Evolutionary conservation across 208 protist genomes (phyloP), one percentile per base, ranked within the genome.

Genomic region (Acanthamoeba quina): DNA sequence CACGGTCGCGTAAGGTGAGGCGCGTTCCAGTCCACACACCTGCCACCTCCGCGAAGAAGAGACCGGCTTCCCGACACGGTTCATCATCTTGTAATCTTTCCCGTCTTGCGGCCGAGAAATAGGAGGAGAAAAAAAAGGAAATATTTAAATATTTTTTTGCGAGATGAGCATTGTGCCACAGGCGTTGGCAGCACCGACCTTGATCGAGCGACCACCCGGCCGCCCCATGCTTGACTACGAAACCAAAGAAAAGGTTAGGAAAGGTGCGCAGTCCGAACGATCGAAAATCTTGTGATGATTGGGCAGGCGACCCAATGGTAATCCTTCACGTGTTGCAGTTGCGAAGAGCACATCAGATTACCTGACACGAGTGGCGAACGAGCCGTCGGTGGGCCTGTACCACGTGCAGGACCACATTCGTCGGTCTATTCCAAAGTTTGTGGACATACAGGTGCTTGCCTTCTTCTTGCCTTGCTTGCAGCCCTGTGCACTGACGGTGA

Each of bases 351-450:
- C 41, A 0, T 91, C 85, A 19, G 85, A 91, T 21, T 91, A 54
- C 44, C n/a, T 91, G 85, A 54, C 44, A 2, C 60, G 60, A 2
- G 85, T 91, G 21, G 85, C 85, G 37, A 91, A 91, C 58, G 85
- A 91, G 26, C 85, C 85, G 37, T 68, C 85, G 19, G 7, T 74
- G 29, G 85, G 85, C 19, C n/a, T 91, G 34, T 91, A 91, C 60
- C 85, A 91, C 11, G 85, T 91, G 5, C 60, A 91, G 41, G 85
- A 91, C 26, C 85, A 91, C 58, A 60, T 91, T 31, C 54, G 85
- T 4, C 60, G 54, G 0, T 76, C 60, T 7, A 54, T 91, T 26
- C 85, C 85, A 10, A 91, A 72, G 85, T 74, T 91, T 74, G 85
- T 91, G 7, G 60, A 74, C 26, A 37, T 91, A 2, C 54, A 91